These are phyloP conservation scores for Penicillium sp. DNA, from an alignment of 2,329 filamentous ascomycete species.

Conservation along the genomic window DNA sequence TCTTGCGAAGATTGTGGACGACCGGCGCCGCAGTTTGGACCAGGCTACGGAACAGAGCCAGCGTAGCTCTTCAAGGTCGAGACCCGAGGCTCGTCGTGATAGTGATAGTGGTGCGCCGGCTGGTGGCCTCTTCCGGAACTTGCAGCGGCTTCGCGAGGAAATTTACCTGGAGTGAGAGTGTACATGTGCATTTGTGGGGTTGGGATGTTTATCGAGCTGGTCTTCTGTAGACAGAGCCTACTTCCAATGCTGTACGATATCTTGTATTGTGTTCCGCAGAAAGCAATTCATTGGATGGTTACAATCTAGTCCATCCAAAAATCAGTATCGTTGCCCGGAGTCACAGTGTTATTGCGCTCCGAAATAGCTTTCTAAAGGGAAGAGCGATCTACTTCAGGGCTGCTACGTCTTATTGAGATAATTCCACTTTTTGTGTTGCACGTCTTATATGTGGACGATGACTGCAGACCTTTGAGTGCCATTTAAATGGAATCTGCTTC, in stretches of 20 bases:
- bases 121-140: conserved; percentile 55
- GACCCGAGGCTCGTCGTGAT: conserved; percentile 29
- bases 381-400: too few species aligned
- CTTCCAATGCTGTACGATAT: background rate
- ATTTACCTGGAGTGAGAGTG: conserved; percentile 52
- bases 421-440: too few species aligned
- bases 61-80: conserved; percentile 17
- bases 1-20: conserved; percentile 80
- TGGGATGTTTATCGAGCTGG: conserved; percentile 5
- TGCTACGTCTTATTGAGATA: too few species aligned
- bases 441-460: too few species aligned
- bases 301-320: too few species aligned
- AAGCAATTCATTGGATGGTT: too few species aligned
- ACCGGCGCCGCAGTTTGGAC: conserved; percentile 56
- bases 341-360: too few species aligned
- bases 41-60: conserved; percentile 28
- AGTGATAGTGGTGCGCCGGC: conserved; percentile 43
- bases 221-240: background rate
- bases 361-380: too few species aligned
- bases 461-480: too few species aligned
- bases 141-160: conserved; percentile 56
- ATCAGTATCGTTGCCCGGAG: too few species aligned
- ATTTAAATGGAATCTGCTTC: too few species aligned
- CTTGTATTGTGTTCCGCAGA: background rate
- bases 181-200: background rate